Percentiles rank a stretch among this genome's conserved stretches.
Evolutionary conservation across 2,329 filamentous ascomycete species (phyloP).

Genomic region (Beauveria varroae): DNA sequence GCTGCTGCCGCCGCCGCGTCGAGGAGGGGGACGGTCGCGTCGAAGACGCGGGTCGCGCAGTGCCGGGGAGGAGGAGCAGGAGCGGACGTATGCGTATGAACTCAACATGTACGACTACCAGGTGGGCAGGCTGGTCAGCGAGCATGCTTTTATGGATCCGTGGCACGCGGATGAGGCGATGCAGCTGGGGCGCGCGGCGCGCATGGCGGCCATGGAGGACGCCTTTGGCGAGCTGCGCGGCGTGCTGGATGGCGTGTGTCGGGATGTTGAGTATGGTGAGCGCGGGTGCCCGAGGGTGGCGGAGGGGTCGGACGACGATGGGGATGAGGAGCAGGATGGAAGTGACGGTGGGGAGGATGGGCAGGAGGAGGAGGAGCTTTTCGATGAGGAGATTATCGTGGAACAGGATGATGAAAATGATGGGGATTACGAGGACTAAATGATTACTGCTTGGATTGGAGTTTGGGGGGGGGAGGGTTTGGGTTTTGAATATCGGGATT

Average conservation of each 20-base stretch:
- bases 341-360: background rate
- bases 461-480: too few relatives aligned
- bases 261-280: background rate
- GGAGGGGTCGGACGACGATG: background rate
- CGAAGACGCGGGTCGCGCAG: background rate
- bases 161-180: slow-evolving; percentile 18
- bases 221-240: background rate
- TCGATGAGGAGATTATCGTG: background rate
- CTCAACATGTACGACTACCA: slow-evolving; percentile 14
- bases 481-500: too few relatives aligned
- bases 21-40: background rate
- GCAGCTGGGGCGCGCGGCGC: slow-evolving; percentile 13
- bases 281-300: background rate
- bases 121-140: background rate
- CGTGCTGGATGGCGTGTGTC: background rate
- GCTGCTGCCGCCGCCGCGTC: slow-evolving; percentile 19
- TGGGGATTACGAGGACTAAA: slow-evolving; percentile 2
- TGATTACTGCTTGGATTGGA: background rate
- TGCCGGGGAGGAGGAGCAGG: slow-evolving; percentile 5
- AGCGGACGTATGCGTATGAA: slow-evolving; percentile 8
- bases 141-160: slow-evolving; percentile 8
- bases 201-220: slow-evolving; percentile 11
- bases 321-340: background rate
- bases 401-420: background rate
- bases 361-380: background rate